Evolutionary conservation across 441 rosid genomes (phyloP), one percentile per base, ranked within the genome.

Genomic region (Hypseocharis bilobata): DNA sequence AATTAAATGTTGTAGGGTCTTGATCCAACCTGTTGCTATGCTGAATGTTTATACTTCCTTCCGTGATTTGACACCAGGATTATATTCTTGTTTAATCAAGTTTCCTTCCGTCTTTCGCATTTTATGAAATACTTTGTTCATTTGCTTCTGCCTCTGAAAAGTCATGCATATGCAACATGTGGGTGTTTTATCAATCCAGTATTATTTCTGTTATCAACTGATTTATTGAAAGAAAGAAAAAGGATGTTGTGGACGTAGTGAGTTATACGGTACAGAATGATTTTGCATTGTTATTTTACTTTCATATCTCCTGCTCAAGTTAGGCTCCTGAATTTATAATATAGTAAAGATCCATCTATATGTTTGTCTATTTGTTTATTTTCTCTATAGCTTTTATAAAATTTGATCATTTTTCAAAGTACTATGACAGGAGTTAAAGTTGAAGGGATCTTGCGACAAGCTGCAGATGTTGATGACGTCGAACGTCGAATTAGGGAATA

Each of bases 391-490:
- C 60, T 26, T 45, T 6, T 32, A 55, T 64, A 42, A 20, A n/a
- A 62, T 73, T 72, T 85, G 51, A 80, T 77, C 10, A 56, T 61
- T 42, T 52, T 17, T 27, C 5, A 77, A 70, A 71, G 49, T 71
- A 60, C 62, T 73, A 64, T 72, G 68, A 68, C 85, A 94, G 99
- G 99, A 77, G 62, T 83, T 69, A 86, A 75, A 72, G 86, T 83
- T 62, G 98, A 94, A 88, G 99, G 99, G 68, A 88, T 94, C 71
- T 80, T 94, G 83, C 79, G 99, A 70, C 98, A 94, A 81, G 99
- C 99, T 71, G 99, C 99, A 34, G 96, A 86, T 80, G 99, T 94
- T 51, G 99, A 94, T 68, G 94, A 89, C 76, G 99, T 94, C 61
- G 88, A 89, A 78, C 85, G 62, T 74, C 87, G 99, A 66, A 85